phyloP scores from a whole-genome alignment of 345 rosid species.

The Odontarrhena argentea region DNA sequence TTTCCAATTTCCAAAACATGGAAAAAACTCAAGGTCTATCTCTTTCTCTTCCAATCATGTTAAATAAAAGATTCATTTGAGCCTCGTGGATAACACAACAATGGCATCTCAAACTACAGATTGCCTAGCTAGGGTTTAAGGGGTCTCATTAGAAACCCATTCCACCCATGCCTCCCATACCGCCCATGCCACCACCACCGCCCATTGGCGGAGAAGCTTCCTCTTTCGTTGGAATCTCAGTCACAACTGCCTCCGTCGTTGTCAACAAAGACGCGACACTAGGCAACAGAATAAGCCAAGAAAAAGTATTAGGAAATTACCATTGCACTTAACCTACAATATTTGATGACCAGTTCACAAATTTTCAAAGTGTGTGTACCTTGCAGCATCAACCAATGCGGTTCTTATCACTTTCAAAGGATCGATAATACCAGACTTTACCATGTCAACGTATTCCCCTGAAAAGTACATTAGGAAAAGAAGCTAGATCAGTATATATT shows the following conservation, averaged over 20 bases:
- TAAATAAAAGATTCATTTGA: neutral
- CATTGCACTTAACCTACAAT: neutral
- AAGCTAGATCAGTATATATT: neutral
- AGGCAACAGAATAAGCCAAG: slow-evolving; percentile 23
- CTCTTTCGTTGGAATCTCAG: slow-evolving; percentile 85
- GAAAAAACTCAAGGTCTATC: neutral
- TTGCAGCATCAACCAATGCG: slow-evolving; percentile 93
- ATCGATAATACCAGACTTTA: slow-evolving; percentile 87
- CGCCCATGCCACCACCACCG: slow-evolving; percentile 57
- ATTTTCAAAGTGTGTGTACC: slow-evolving; percentile 42
- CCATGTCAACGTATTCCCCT: slow-evolving; percentile 97
- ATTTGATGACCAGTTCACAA: neutral
- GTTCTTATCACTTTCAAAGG: slow-evolving; percentile 97
- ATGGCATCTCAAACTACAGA: neutral
- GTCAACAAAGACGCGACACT: slow-evolving; percentile 94
- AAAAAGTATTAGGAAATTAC: neutral
- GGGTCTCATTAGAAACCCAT: slow-evolving; percentile 74
- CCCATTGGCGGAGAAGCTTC: slow-evolving; percentile 63
- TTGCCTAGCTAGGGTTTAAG: slow-evolving; percentile 24
- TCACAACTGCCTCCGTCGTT: slow-evolving; percentile 86
- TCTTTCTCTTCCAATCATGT: slow-evolving; percentile 19
- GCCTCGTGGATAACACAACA: slow-evolving; percentile 25
- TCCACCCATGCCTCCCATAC: slow-evolving; percentile 90
- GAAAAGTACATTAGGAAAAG: slow-evolving; percentile 10
- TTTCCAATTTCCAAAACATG: neutral